Percentiles rank a stretch among this genome's conserved stretches.
These are phyloP conservation scores for Lentinula aciculospora DNA, from an alignment of 768 basidiomycete genomes.

Conservation along the genomic window DNA sequence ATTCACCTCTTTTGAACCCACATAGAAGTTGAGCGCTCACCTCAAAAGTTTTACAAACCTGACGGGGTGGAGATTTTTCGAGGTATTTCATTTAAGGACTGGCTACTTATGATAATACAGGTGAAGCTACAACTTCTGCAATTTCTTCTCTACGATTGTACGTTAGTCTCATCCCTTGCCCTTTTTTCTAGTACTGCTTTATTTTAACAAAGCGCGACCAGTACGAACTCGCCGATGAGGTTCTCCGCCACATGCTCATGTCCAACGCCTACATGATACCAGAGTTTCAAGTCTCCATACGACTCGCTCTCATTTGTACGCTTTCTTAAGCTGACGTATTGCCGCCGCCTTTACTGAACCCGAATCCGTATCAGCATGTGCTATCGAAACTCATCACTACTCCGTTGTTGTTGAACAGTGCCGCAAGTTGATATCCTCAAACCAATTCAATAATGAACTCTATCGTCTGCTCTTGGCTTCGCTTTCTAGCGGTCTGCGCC, in stretches of 20 bases:
- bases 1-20: not conserved
- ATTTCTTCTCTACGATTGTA: not conserved
- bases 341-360: not conserved
- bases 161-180: not conserved
- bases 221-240: conserved; percentile 64
- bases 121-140: conserved; percentile 35
- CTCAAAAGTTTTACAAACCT: conserved; percentile 41
- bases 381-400: conserved; percentile 52
- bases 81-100: conserved; percentile 76
- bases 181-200: conserved; percentile 62
- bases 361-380: conserved; percentile 59
- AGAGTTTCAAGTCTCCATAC: conserved; percentile 62
- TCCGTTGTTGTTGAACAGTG: conserved; percentile 64
- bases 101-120: conserved; percentile 83
- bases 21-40: conserved; percentile 52
- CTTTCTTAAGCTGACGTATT: not conserved
- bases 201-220: conserved; percentile 57
- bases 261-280: conserved; percentile 70
- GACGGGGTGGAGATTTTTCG: conserved; percentile 66
- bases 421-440: conserved; percentile 63
- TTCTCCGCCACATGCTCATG: conserved; percentile 66
- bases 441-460: conserved; percentile 89
- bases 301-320: conserved; percentile 74
- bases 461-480: conserved; percentile 70
- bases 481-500: conserved; percentile 63